These are phyloP conservation scores for Dissophora ornata DNA, from an alignment of 192 early-diverging fungal genomes.

Conservation along the genomic window DNA sequence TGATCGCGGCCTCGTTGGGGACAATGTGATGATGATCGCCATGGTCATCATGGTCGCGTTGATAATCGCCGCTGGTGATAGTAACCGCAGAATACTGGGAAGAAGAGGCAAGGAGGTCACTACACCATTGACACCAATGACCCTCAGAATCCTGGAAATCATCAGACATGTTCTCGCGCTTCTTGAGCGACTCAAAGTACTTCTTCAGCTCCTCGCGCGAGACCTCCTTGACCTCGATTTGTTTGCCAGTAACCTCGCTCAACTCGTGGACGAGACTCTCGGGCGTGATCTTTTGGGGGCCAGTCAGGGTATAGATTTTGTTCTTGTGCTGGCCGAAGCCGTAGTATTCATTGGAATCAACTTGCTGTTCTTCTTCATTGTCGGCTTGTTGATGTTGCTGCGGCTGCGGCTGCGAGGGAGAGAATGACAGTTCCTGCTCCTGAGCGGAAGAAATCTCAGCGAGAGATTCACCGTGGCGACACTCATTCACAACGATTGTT, in stretches of 20 bases:
- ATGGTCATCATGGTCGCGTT: not conserved
- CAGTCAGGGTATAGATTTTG: constrained; percentile 38
- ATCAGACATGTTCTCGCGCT: not conserved
- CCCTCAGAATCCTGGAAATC: no score
- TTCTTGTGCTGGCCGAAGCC: constrained; percentile 17
- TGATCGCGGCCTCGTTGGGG: constrained; percentile 21
- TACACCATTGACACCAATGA: no score
- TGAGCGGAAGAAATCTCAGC: no score
- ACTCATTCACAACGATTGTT: constrained; percentile 8
- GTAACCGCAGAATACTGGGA: no score
- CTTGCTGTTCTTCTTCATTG: not conserved
- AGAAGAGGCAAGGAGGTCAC: not conserved
- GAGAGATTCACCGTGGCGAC: not conserved
- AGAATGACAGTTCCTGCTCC: no score
- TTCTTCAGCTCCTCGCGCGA: constrained; percentile 23
- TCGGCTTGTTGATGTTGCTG: not conserved
- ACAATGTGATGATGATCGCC: constrained; percentile 2
- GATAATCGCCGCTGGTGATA: not conserved
- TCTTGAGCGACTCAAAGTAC: constrained; percentile 30
- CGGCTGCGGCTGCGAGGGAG: no score
- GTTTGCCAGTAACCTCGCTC: constrained; percentile 22
- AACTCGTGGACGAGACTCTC: constrained; percentile 16
- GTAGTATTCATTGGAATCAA: not conserved
- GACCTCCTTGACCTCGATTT: constrained; percentile 27
- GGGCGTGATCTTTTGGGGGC: constrained; percentile 18